These are phyloP conservation scores for Hapsidospora chrysogenum DNA, from an alignment of 495 filamentous ascomycete species.

Conservation along the genomic window DNA sequence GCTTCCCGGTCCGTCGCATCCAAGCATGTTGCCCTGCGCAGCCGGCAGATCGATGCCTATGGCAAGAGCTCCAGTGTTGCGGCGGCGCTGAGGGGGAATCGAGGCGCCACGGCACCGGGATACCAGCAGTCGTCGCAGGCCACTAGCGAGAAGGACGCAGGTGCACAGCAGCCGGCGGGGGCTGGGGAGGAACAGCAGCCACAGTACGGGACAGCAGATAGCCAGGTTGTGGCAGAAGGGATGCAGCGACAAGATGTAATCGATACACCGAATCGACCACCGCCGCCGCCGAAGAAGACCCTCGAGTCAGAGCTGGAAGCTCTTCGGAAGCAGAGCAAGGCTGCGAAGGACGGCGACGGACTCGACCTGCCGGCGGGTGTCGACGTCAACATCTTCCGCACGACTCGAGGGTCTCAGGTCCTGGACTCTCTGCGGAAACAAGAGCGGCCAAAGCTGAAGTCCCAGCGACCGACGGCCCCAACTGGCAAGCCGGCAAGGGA, in stretches of 20 bases:
- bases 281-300: neutral
- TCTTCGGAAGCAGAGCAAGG: neutral
- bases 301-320: too few relatives aligned
- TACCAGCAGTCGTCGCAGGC: neutral
- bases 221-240: too few relatives aligned
- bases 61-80: conserved; percentile 59
- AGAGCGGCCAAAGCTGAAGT: neutral
- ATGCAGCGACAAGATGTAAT: too few relatives aligned
- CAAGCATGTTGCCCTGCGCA: conserved; percentile 65
- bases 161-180: neutral
- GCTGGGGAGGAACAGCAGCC: neutral
- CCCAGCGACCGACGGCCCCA: neutral
- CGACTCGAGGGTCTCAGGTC: conserved; percentile 14
- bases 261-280: neutral
- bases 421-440: conserved; percentile 9
- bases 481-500: neutral
- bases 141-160: neutral
- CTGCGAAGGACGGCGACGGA: neutral
- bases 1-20: conserved; percentile 60
- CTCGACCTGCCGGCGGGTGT: conserved; percentile 4
- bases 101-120: conserved; percentile 1
- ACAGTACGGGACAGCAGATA: neutral
- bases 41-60: conserved; percentile 64
- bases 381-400: conserved; percentile 22
- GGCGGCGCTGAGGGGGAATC: conserved; percentile 46